A percentile compares a stretch with the other conserved stretches of the same genome.
These are phyloP conservation scores for Populus hybrid DNA, from an alignment of 441 rosid genomes.

Conservation along the genomic window DNA sequence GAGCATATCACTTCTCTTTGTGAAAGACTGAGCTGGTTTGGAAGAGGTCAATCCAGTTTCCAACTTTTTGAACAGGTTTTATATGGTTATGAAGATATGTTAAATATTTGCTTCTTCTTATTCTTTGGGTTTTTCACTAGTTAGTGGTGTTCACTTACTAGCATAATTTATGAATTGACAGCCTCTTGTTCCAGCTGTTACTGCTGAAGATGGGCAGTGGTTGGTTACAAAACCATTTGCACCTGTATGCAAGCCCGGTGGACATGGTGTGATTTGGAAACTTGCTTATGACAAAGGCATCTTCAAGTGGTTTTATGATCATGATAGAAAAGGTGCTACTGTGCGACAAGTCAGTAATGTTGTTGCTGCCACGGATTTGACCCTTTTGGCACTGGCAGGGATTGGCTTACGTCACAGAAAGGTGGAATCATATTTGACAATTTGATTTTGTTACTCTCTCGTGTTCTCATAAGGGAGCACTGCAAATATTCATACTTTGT, in stretches of 20 bases:
- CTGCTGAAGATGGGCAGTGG: slow-evolving; percentile 89
- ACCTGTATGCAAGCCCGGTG: slow-evolving; percentile 93
- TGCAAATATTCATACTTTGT: background rate
- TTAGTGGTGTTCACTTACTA: slow-evolving; percentile 9
- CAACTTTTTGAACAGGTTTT: slow-evolving; percentile 91
- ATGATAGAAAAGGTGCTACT: slow-evolving; percentile 89
- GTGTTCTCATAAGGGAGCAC: background rate
- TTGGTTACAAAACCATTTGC: slow-evolving; percentile 60
- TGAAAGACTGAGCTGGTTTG: slow-evolving; percentile 76
- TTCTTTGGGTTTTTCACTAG: background rate
- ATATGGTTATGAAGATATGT: slow-evolving; percentile 9
- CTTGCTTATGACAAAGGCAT: slow-evolving; percentile 88
- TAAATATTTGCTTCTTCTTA: background rate
- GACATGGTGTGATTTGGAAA: slow-evolving; percentile 98
- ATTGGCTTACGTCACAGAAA: slow-evolving; percentile 72
- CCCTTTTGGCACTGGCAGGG: slow-evolving; percentile 88
- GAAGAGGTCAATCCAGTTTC: slow-evolving; percentile 84
- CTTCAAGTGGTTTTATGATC: slow-evolving; percentile 74
- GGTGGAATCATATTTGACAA: slow-evolving; percentile 38
- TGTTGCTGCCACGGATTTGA: slow-evolving; percentile 91
- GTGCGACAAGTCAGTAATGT: slow-evolving; percentile 98
- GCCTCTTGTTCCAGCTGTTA: slow-evolving; percentile 90
- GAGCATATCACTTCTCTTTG: slow-evolving; percentile 73
- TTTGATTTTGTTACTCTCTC: background rate
- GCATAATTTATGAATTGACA: slow-evolving; percentile 33